Evolutionary conservation across 768 basidiomycete species (phyloP), one percentile per base, ranked within the genome.

Genomic region (Termitomyces sp.): DNA sequence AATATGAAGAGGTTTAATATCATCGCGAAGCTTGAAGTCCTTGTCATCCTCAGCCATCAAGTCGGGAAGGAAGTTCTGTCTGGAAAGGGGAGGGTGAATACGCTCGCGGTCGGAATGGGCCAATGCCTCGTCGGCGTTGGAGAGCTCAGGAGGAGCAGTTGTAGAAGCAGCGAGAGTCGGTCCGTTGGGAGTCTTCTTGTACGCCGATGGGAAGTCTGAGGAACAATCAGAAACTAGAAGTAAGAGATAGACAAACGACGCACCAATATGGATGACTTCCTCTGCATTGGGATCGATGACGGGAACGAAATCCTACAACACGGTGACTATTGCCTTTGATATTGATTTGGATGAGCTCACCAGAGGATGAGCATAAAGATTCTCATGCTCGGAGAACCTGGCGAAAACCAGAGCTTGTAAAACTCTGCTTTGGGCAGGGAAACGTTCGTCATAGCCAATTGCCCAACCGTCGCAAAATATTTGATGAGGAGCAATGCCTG

Each of bases 301-400:
- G 8, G 88, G 86, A 35, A 85, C 69, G 64, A 91, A 93, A 68
- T 90, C 88, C 86, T 88, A 39, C 7, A 40, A 37, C 34, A n/a
- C 42, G 11, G 23, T 51, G 6, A 39, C n/a, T 11, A 39, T 27
- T 17, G 53, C 10, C 43, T 48, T 58, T 57, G 62, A 40, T 63
- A 55, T 55, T 27, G 44, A 28, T 25, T 35, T 60, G 30, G 19
- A 30, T 59, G 32, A 34, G 61, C 52, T 62, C 67, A 90, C 89
- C 76, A 95, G 72, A 39, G 94, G 94, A 63, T 95, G 92, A 1
- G 91, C 91, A 59, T 95, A 95, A 8, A 94, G 78, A 67, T 96
- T 94, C 44, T 91, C 91, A 63, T 96, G 86, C 53, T 81, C 73
- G 2, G 81, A 81, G 59, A 85, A 82, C 21, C 94, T 79, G 7